These are phyloP conservation scores for Zygosaccharomyces sapae DNA, from an alignment of 1,139 yeast species.

Conservation along the genomic window DNA sequence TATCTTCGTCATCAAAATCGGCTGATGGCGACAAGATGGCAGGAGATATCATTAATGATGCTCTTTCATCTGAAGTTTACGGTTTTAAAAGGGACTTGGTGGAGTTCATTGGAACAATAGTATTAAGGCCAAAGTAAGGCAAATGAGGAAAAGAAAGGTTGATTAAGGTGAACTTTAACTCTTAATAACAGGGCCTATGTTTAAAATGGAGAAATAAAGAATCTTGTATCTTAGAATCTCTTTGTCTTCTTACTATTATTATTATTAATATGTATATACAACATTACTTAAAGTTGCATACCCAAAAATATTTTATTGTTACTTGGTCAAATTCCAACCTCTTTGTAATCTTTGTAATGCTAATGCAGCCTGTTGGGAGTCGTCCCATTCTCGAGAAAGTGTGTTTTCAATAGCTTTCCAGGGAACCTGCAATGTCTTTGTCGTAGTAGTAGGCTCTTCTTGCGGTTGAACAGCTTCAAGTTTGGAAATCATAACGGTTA, in stretches of 20 bases:
- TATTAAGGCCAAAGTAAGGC: conserved; percentile 38
- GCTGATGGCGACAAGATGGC: conserved; percentile 16
- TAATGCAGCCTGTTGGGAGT: conserved; percentile 20
- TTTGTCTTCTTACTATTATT: not conserved
- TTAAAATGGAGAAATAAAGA: not conserved
- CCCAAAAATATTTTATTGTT: conserved; percentile 7
- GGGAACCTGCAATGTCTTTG: conserved; percentile 27
- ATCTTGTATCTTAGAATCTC: not conserved
- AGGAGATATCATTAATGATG: conserved; percentile 33
- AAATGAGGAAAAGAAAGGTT: conserved; percentile 31
- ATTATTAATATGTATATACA: not conserved
- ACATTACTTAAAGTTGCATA: conserved; percentile 1
- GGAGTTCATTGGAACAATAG: conserved; percentile 43
- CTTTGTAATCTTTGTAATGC: conserved; percentile 41
- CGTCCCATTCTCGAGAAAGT: conserved; percentile 25
- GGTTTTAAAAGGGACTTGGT: conserved; percentile 39
- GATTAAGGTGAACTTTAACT: not conserved
- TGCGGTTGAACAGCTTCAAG: conserved; percentile 11
- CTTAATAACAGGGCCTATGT: not conserved
- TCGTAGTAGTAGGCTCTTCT: conserved; percentile 1
- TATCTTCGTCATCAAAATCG: conserved; percentile 4
- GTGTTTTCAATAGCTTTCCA: conserved; percentile 37
- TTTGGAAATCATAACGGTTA: conserved; percentile 40
- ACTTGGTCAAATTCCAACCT: conserved; percentile 40
- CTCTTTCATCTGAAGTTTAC: conserved; percentile 39